Base-by-base conservation (phyloP, 306 rosid genomes). In the Fragaria iinumae region DNA sequence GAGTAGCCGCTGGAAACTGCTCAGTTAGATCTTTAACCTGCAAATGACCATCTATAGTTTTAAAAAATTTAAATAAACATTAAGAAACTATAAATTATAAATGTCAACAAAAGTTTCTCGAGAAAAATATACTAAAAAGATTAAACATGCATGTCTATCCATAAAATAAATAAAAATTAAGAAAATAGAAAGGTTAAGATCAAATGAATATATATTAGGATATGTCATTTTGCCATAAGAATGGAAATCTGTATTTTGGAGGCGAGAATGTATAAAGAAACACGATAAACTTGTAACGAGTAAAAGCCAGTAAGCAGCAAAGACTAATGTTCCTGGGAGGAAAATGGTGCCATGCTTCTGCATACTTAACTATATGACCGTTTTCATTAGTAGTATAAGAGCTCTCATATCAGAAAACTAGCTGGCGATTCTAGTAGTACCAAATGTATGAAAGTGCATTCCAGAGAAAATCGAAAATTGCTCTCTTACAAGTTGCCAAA, bases 1-100 rank as follows among this genome's bases (percentile, higher is more conserved):
- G 97, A 63, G 89, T 87, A 62, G 91, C 97, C 4, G 98, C 98
- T 75, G 95, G 96, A 88, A 95, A 95, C 81, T 95, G 98, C 79
- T 87, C 98, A 0, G 91, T 87, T 84, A 95, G 86, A 76, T 78
- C 89, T 89, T 88, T 92, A 76, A 95, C 98, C 98, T 92, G 85
- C 65, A 52, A 69, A 48, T 44, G 69, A 52, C 73, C 0, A 76
- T 14, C 9, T 52, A 76, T 6, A 14, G 49, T 76, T 76, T 39
- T 0, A 47, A 11, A 49, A 39, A 5, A 1, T 32, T 2, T 29
- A 13, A 48, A 71, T 57, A 21, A 56, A 14, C 23, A 76, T 25
- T 50, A 18, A 49, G 27, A n/a, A 39, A 18, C 20, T 53, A 1
- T 36, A n/a, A 50, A 25, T 23, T 16, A 78, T 12, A 38, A 49